A percentile compares a stretch with the other conserved stretches of the same genome.
Conservation (phyloP, 805 yeast species). For the Wickerhamiella domercqiae region DNA sequence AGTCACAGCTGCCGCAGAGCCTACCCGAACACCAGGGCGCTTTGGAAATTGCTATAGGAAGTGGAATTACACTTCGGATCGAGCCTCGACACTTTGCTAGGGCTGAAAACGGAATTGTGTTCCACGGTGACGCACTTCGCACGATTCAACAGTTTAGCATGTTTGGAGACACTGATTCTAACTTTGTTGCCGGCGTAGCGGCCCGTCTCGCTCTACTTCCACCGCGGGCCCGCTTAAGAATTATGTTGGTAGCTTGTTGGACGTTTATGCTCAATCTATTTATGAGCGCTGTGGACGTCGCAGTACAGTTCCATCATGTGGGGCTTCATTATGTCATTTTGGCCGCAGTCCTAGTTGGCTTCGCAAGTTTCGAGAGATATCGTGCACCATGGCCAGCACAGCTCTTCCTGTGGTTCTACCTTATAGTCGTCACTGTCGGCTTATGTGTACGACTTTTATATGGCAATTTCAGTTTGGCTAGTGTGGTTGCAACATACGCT, state of each 20-base stretch:
- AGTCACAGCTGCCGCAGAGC: neutral
- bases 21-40: neutral
- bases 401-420: neutral
- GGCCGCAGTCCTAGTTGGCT: neutral
- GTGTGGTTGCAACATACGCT: neutral
- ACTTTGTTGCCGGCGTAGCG: neutral
- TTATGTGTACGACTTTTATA: neutral
- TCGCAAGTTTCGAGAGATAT: neutral
- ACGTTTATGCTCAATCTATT: too few relatives aligned
- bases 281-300: neutral
- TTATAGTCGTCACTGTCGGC: neutral
- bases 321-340: neutral
- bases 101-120: neutral
- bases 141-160: neutral
- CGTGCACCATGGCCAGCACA: neutral
- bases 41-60: neutral
- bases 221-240: neutral
- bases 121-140: neutral
- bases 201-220: neutral
- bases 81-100: neutral
- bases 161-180: too few relatives aligned
- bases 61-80: neutral
- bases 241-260: neutral
- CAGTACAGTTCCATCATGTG: neutral
- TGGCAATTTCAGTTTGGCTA: neutral